Percentiles rank a stretch among this genome's conserved stretches.
Conservation (phyloP, 768 basidiomycete genomes). For the Mycena vitilis region DNA sequence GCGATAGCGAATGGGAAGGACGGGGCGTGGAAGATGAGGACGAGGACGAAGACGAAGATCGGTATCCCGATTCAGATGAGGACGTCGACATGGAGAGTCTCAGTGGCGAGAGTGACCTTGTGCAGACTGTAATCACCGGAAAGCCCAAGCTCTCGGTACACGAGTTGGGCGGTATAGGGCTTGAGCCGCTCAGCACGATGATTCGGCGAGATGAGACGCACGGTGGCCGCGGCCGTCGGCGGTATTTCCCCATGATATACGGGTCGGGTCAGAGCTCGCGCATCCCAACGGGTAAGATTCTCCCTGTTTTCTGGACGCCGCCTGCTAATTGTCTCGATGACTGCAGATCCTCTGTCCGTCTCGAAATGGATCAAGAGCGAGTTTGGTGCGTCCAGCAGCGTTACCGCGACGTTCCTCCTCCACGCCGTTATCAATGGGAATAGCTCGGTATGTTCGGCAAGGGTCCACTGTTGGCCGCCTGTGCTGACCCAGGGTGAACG, state of each 20-base stretch:
- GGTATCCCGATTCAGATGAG: no score
- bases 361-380: constrained; percentile 71
- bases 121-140: not conserved
- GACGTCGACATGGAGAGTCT: constrained; percentile 19
- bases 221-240: constrained; percentile 66
- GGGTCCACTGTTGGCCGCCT: not conserved
- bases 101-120: not conserved
- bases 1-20: constrained; percentile 33
- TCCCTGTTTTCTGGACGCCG: no score
- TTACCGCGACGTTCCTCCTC: constrained; percentile 76
- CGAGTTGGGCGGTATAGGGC: constrained; percentile 65
- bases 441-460: constrained; percentile 47
- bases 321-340: not conserved
- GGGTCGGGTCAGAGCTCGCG: constrained; percentile 59
- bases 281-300: constrained; percentile 64
- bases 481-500: constrained; percentile 7
- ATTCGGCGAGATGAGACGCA: constrained; percentile 79
- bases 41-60: constrained; percentile 10
- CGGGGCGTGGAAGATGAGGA: constrained; percentile 26
- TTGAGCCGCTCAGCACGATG: constrained; percentile 79
- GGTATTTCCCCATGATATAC: constrained; percentile 54
- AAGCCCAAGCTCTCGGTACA: constrained; percentile 21
- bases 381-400: constrained; percentile 65
- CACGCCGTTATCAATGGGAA: constrained; percentile 81
- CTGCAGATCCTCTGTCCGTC: constrained; percentile 61